Conservation (phyloP, 2,329 filamentous ascomycete species). For the Pseudogymnoascus sp. region DNA sequence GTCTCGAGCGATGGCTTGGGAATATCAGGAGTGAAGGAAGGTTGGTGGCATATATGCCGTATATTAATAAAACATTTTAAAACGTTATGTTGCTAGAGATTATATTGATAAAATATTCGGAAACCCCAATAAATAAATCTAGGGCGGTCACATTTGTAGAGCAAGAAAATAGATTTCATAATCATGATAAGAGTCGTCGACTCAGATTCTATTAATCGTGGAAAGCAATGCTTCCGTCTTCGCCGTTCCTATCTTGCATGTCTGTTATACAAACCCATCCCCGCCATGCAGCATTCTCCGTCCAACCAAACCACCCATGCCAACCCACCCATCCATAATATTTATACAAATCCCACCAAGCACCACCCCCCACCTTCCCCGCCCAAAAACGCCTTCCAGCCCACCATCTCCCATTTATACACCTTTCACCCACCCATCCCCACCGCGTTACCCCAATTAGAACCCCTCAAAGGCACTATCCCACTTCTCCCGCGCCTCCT, state of each 20-base stretch:
- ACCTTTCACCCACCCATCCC: background rate
- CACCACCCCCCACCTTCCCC: background rate
- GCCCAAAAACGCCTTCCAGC: conserved; percentile 6
- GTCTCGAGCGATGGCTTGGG: no score
- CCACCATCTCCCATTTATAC: background rate
- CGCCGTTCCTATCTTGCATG: background rate
- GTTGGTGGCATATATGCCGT: background rate
- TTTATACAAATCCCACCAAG: conserved; percentile 2
- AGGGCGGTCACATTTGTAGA: background rate
- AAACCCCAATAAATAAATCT: background rate
- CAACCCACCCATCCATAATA: background rate
- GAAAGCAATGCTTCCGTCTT: background rate
- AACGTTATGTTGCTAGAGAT: background rate
- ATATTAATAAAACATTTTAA: background rate
- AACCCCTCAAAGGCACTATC: conserved; percentile 66
- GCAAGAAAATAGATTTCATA: background rate
- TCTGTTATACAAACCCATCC: background rate
- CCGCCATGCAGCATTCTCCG: background rate
- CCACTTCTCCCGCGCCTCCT: conserved; percentile 59
- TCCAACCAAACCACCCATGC: background rate
- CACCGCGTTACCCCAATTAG: conserved; percentile 29
- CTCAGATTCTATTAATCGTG: background rate
- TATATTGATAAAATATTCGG: background rate
- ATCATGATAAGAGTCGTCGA: background rate
- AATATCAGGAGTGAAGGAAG: no score